Conservation (phyloP, 2,329 filamentous ascomycete species). For the Pleurostoma richardsiae region DNA sequence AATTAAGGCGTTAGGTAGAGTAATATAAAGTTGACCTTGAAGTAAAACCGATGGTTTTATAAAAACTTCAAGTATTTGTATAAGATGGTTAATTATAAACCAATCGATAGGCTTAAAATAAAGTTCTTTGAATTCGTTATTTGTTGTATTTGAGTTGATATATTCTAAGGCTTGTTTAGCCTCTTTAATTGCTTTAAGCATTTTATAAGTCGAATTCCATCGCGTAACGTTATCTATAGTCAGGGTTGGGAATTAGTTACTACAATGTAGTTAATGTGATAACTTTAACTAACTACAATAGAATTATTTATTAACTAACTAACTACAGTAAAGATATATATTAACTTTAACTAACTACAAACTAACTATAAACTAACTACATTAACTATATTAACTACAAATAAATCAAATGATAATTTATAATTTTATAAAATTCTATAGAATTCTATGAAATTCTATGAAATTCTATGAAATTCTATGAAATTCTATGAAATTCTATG, state of each 20-base stretch:
- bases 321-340: neutral
- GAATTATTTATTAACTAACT: neutral
- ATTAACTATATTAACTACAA: too few species aligned
- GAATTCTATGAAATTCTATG: too few species aligned
- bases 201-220: neutral
- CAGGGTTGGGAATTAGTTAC: neutral
- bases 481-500: too few species aligned
- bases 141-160: neutral
- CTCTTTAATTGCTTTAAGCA: neutral
- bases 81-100: too few species aligned
- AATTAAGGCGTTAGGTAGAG: neutral
- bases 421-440: too few species aligned
- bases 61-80: too few species aligned
- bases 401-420: too few species aligned
- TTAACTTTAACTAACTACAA: neutral
- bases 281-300: neutral
- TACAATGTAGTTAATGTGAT: neutral
- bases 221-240: neutral
- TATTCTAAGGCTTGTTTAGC: neutral
- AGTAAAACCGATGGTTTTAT: too few species aligned
- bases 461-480: too few species aligned
- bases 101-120: too few species aligned
- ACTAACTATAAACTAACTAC: constrained; percentile 6
- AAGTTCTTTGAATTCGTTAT: neutral
- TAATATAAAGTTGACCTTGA: too few species aligned